These are phyloP conservation scores for Scheffersomyces parashehatae DNA, from an alignment of 1,139 yeast genomes.

Conservation along the genomic window DNA sequence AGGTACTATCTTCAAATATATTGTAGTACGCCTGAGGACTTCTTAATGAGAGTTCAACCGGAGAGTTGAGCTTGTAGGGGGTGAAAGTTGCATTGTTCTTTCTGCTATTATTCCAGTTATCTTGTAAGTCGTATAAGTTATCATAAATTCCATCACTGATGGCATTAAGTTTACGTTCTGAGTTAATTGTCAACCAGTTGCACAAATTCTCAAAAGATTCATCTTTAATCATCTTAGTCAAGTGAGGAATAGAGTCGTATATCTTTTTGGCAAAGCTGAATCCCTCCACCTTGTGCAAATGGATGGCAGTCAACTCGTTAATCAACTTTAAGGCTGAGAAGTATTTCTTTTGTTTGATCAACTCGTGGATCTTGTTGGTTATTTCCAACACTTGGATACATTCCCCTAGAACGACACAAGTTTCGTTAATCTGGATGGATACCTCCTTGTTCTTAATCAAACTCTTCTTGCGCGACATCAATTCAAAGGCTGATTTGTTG, in stretches of 20 bases:
- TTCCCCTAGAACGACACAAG: constrained; percentile 58
- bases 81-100: constrained; percentile 39
- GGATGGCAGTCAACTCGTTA: constrained; percentile 68
- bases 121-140: constrained; percentile 55
- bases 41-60: constrained; percentile 76
- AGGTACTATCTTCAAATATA: constrained; percentile 44
- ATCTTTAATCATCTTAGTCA: constrained; percentile 73
- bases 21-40: constrained; percentile 50
- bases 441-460: constrained; percentile 59
- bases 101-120: constrained; percentile 52
- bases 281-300: constrained; percentile 67
- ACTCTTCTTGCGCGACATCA: constrained; percentile 59
- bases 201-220: constrained; percentile 75
- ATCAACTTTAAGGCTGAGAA: constrained; percentile 85
- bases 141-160: constrained; percentile 63
- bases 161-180: constrained; percentile 61
- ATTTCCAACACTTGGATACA: constrained; percentile 83
- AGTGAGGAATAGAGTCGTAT: constrained; percentile 73
- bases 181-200: constrained; percentile 64
- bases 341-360: constrained; percentile 72
- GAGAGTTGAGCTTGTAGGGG: constrained; percentile 75
- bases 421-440: constrained; percentile 60
- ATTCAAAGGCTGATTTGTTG: constrained; percentile 61
- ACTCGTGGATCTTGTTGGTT: constrained; percentile 82
- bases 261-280: constrained; percentile 76